Evolutionary conservation across 169 alveolate species (phyloP), one percentile per base, ranked within the genome.

Genomic region (Cryptosporidium andersoni): DNA sequence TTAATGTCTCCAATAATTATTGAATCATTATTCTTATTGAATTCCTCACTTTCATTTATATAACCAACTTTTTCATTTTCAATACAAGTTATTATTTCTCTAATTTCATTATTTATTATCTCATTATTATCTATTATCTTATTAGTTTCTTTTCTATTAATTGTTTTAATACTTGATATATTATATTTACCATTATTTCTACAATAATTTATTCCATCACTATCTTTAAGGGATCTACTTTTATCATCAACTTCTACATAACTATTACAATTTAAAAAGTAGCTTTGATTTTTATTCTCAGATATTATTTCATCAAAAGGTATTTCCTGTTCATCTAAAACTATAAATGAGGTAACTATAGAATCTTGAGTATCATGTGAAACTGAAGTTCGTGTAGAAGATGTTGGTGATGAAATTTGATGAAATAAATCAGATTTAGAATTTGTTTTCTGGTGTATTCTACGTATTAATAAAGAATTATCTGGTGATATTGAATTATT

Each of bases 311-410:
- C 47, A 43, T 39, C 14, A 14, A 40, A 14, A 40, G 7, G 12
- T 12, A 43, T 64, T 25, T 0, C n/a, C 47, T 47, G 9, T 64
- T 6, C 48, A 64, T 47, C 14, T 39, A n/a, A 40, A 14, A 40
- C 25, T 43, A 43, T 8, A 45, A 64, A 14, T 8, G 66, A 60
- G 0, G 85, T 58, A 25, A 60, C 43, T 16, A 74, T 40, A 8
- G 67, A 74, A 43, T 74, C 85, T 4, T 74, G 62, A 34, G 64
- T 74, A 58, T 74, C 85, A 16, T 60, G 16, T 48, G 81, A 66
- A 9, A 16, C 36, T 0, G 80, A 64, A 58, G 45, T 63, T 16
- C 62, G 55, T 74, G 85, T 74, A 48, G 85, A 74, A 48, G 45
- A 12, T 42, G 85, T 74, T 36, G 42, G 67, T 3, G 67, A 58